These are phyloP conservation scores for Zygotorulaspora florentina DNA, from an alignment of 805 yeast genomes.

Conservation along the genomic window DNA sequence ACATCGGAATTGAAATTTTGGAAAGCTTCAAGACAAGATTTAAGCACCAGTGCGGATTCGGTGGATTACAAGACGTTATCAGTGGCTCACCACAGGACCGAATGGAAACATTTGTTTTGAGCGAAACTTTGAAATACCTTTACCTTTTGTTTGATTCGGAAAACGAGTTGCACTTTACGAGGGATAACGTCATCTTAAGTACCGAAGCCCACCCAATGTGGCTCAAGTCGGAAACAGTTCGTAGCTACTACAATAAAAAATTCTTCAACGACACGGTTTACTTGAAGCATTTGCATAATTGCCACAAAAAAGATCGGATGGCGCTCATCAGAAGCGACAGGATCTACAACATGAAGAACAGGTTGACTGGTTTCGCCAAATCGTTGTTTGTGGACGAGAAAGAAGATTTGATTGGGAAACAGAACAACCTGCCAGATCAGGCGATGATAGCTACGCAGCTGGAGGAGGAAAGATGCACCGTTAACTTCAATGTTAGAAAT, in stretches of 20 bases:
- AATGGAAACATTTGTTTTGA: conserved; percentile 87
- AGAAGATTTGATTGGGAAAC: neutral
- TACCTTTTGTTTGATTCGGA: conserved; percentile 72
- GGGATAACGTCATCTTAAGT: conserved; percentile 51
- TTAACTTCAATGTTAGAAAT: neutral
- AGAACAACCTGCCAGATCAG: neutral
- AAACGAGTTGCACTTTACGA: conserved; percentile 48
- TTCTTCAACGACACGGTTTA: conserved; percentile 20
- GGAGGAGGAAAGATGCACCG: neutral
- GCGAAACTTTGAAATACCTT: conserved; percentile 83
- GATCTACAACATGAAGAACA: conserved; percentile 5
- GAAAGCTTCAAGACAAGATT: conserved; percentile 50
- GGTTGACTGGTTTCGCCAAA: conserved; percentile 12
- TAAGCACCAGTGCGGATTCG: conserved; percentile 70
- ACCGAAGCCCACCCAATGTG: conserved; percentile 94
- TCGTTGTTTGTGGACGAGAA: conserved; percentile 13
- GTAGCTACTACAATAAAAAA: conserved; percentile 24
- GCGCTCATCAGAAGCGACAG: conserved; percentile 3
- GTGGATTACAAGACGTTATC: conserved; percentile 67
- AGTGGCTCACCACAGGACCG: conserved; percentile 64
- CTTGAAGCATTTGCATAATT: conserved; percentile 15
- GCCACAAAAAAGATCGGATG: conserved; percentile 8
- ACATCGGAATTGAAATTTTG: conserved; percentile 66
- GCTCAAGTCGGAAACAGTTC: conserved; percentile 43
- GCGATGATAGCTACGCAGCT: neutral